A percentile compares a stretch with the other conserved stretches of the same genome.
phyloP scores from a whole-genome alignment of 1,139 yeast species.

The Candida albicans region DNA sequence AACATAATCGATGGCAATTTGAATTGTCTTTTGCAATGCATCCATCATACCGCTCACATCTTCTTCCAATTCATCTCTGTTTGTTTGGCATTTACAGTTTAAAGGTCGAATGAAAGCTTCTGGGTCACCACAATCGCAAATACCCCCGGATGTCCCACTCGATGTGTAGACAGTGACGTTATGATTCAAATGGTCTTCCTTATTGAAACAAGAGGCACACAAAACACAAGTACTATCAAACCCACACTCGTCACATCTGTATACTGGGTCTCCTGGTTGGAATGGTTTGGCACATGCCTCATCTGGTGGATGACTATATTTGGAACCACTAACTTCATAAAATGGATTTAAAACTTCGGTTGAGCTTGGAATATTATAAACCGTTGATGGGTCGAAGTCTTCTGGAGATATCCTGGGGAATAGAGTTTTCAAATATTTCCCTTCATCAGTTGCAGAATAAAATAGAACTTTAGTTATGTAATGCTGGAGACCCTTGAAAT shows the following conservation, averaged over 20 bases:
- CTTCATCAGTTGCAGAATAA: slow-evolving; percentile 34
- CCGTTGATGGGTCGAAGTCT: slow-evolving; percentile 17
- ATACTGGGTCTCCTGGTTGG: slow-evolving; percentile 60
- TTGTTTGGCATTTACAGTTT: slow-evolving; percentile 48
- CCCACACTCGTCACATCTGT: slow-evolving; percentile 66
- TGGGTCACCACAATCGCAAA: slow-evolving; percentile 92
- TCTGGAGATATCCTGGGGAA: slow-evolving; percentile 27
- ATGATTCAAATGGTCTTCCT: slow-evolving; percentile 64
- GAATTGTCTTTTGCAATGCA: slow-evolving; percentile 32
- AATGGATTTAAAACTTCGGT: slow-evolving; percentile 13
- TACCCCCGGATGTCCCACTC: slow-evolving; percentile 51
- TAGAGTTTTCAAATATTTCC: slow-evolving; percentile 23
- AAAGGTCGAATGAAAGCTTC: slow-evolving; percentile 69
- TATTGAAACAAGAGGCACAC: slow-evolving; percentile 69
- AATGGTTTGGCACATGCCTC: slow-evolving; percentile 66
- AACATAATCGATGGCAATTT: slow-evolving; percentile 46
- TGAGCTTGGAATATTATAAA: slow-evolving; percentile 15
- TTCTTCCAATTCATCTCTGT: slow-evolving; percentile 7
- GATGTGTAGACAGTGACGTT: slow-evolving; percentile 56
- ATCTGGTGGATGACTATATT: slow-evolving; percentile 27
- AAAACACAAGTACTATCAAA: slow-evolving; percentile 74
- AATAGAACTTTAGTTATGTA: slow-evolving; percentile 29
- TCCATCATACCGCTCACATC: slow-evolving; percentile 15
- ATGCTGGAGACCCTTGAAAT: slow-evolving; percentile 17
- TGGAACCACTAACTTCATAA: slow-evolving; percentile 11